Evolutionary conservation across 164 flowering plant species (phyloP), one percentile per base, ranked within the genome.

Genomic region (Pachysandra terminalis): DNA sequence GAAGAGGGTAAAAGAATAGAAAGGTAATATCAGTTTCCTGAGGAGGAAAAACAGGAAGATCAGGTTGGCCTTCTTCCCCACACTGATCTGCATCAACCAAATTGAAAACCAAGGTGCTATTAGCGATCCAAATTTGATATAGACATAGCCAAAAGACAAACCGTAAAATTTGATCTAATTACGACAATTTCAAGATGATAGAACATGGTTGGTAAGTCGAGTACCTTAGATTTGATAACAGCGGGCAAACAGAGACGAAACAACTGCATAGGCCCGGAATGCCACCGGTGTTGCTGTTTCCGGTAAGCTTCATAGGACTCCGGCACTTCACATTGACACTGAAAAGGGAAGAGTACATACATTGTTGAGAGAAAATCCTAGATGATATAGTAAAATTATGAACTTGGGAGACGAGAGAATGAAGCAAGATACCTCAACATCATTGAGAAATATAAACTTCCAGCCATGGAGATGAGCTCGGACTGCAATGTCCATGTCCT

Each of bases 261-360:
- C 79, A 95, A 68, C 77, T 95, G 99, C 98, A 95, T 95, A 1
- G 98, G 99, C 22, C 99, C 99, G 9, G 99, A 95, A 77, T 95
- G 99, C 99, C 99, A 95, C 62, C 99, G 77, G 71, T 95, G 99
- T 67, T 95, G 99, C 75, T 95, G 99, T 71, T 95, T 95, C 69
- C 99, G 68, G 64, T 95, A 95, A 61, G 97, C 97, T 79, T 95
- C 98, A 68, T 90, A 95, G 21, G 98, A 95, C 80, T 95, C 99
- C 0, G 99, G 99, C 48, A 95, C 69, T 72, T 95, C 99, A 67
- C 99, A 95, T 61, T 82, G 88, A 70, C 99, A 90, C 99, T 95
- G 88, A 68, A 64, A 56, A 51, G 10, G 64, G 27, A 40, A 57
- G 59, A 70, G 37, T 57, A 35, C n/a, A 40, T 59, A 53, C 16